A percentile compares a stretch with the other conserved stretches of the same genome.
Conservation (phyloP, 495 filamentous ascomycete genomes). For the Tuber magnatum region DNA sequence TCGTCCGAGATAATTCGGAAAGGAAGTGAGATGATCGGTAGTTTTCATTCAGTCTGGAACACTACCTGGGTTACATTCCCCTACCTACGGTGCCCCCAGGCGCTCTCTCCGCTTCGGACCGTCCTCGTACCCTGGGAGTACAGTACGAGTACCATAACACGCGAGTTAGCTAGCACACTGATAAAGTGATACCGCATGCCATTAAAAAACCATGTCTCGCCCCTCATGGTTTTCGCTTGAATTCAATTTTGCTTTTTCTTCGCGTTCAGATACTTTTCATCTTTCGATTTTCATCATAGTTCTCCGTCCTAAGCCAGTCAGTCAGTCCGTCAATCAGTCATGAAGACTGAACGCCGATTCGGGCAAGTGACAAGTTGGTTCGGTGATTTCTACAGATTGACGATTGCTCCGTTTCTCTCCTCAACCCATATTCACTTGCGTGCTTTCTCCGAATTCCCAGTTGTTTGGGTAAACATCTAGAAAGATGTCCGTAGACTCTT, state of each 20-base stretch:
- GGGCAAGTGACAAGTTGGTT: neutral
- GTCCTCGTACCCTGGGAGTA: neutral
- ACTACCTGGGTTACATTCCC: neutral
- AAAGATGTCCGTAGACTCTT: neutral
- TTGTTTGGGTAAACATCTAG: neutral
- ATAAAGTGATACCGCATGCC: neutral
- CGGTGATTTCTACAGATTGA: conserved; percentile 4
- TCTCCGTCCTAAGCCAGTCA: neutral
- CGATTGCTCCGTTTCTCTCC: neutral
- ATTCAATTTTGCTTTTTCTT: neutral
- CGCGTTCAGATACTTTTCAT: neutral
- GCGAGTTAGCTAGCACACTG: neutral
- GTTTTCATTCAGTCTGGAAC: neutral
- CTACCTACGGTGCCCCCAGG: neutral
- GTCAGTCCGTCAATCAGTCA: neutral
- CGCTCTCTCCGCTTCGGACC: neutral
- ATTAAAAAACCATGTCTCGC: neutral
- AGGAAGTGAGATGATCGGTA: neutral
- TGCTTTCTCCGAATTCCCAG: neutral
- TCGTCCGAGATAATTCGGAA: neutral
- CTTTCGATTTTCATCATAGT: neutral
- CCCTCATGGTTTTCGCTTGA: neutral
- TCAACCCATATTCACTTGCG: neutral
- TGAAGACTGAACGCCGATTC: neutral
- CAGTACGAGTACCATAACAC: neutral